Base-by-base conservation (phyloP, 371 early-diverging fungal species). In the Basidiobolus heterosporus region DNA sequence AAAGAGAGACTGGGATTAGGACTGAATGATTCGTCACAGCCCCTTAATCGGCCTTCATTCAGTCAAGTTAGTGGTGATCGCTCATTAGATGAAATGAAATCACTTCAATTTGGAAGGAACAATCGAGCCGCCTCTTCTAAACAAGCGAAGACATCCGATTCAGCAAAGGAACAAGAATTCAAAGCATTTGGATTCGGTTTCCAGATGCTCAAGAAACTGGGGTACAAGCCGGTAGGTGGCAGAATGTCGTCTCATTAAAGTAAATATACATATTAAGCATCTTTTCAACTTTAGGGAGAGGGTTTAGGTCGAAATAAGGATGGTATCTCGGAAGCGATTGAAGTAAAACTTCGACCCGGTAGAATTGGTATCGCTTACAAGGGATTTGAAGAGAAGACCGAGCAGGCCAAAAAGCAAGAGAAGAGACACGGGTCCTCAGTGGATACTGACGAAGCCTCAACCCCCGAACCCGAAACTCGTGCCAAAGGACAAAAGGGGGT, bases 261-360 rank as follows among this genome's bases (percentile, higher is more conserved):
- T 5, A 8, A n/a, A 11, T 7, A 22, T 22, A 38, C 38, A 3
- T 23, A 14, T 19, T 20, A 20, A 20, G n/a, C 13, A 14, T 19
- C 19, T 3, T 7, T 17, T 30, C 0, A 22, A 14, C 8, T 16
- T 35, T 42, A 51, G 52, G 88, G 88, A 8, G 57, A 73, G 52
- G 87, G 85, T 39, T 64, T 93, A 2, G 96, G 96, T 3, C 65
- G 64, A 36, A 73, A 71, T 2, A 86, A 88, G 3, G 64, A 64
- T 20, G 96, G 96, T 54, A 89, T 90, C 21, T 70, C 84, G 14
- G 78, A 86, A 38, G 92, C 94, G 2, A 77, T 95, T 20, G 83
- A 91, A 41, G 82, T 80, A 2, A 85, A 83, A 51, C 51, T 74
- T 35, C 82, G 92, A 22, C 92, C 91, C 4, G 60, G 60, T 8